phyloP scores from a whole-genome alignment of 2,329 filamentous ascomycete genomes.

The Apiospora aurea region DNA sequence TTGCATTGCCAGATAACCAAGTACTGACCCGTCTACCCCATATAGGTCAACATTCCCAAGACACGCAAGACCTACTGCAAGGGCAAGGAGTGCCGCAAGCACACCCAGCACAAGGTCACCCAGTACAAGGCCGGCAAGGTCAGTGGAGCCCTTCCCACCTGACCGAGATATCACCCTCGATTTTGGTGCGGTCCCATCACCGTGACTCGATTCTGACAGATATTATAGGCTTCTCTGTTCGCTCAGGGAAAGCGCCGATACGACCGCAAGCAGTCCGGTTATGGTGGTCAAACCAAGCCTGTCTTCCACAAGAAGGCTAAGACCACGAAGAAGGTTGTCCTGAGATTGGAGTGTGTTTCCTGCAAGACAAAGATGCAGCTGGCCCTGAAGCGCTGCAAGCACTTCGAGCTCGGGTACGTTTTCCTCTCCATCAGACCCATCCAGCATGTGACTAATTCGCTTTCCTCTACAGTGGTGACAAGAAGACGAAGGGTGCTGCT shows the following conservation, averaged over 20 bases:
- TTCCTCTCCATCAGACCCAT: background rate
- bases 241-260: conserved; percentile 99
- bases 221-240: conserved; percentile 79
- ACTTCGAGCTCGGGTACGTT: conserved; percentile 98
- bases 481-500: conserved; percentile 99
- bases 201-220: conserved; percentile 21
- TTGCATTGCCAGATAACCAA: background rate
- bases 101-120: conserved; percentile 91
- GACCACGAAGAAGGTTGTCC: conserved; percentile 99
- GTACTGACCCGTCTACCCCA: conserved; percentile 40
- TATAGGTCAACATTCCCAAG: conserved; percentile 96
- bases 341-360: conserved; percentile 94
- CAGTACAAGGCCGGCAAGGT: conserved; percentile 98
- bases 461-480: conserved; percentile 82
- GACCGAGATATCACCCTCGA: background rate
- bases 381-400: conserved; percentile 99
- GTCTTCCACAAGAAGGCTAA: conserved; percentile 99
- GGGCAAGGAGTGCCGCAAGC: conserved; percentile 91
- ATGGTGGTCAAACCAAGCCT: conserved; percentile 99
- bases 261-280: conserved; percentile 98
- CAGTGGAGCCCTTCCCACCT: conserved; percentile 37
- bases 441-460: conserved; percentile 44
- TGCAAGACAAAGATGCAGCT: conserved; percentile 99
- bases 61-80: conserved; percentile 98
- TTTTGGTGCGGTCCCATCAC: background rate